Evolutionary conservation across 2,329 filamentous ascomycete species (phyloP), one percentile per base, ranked within the genome.

Genomic region (Trichothecium sympodiale): DNA sequence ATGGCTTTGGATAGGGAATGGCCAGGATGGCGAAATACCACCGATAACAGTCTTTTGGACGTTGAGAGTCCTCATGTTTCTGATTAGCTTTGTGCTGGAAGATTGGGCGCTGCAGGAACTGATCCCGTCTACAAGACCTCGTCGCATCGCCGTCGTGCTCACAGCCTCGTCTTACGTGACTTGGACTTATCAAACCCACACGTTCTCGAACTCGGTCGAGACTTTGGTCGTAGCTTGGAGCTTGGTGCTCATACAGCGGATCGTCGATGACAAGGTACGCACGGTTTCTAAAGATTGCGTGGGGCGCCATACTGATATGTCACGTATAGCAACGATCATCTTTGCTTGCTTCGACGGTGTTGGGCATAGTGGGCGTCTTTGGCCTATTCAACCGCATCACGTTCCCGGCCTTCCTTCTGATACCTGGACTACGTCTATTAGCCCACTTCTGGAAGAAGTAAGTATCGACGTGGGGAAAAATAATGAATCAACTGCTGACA

Each of bases 171-270:
- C 87, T 17, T 98, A 96, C 61, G 89, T 95, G 47, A 98, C 91
- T 33, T 98, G 91, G 89, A 95, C 89, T 31, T 94, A 89, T 62
- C 91, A 98, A 61, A 91, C 86, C 14, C 91, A 98, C 60, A 96
- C 91, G 10, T 96, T 98, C 58, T 96, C 89, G 43, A 98, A 98
- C 61, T 93, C 89, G 42, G 74, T 96, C 46, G 91, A 98, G 64
- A 96, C 91, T 3, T 66, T 98, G 47, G 72, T 89, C 34, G 87
- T 98, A 35, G 75, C 85, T 36, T 98, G 91, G 91, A 88, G 83
- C 51, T 62, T 98, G 57, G 88, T 96, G 33, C 63, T 98, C 56
- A 88, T 95, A 42, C 78, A 84, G 57, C 80, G 89, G 54, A 91
- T 96, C 46, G 68, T 82, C 31, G 78, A 81, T 45, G 77, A 81